Conservation (phyloP, 2,329 filamentous ascomycete species). For the Emmonsiellopsis sp. region DNA sequence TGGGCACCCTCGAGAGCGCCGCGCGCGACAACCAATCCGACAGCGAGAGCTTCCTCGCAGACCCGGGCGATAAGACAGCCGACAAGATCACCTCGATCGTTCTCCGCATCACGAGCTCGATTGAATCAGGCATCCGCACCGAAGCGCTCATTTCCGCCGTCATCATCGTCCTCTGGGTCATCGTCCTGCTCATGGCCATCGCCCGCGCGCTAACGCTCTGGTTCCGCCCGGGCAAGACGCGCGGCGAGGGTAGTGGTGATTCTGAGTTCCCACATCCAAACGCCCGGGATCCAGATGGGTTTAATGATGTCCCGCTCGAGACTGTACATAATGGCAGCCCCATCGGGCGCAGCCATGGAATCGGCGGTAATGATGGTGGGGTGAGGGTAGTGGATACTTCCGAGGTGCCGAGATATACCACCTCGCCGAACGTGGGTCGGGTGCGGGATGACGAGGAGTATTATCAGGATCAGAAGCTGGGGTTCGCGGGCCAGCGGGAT, state of each 20-base stretch:
- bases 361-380: constrained; percentile 16
- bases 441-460: constrained; percentile 13
- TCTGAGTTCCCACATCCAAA: constrained; percentile 11
- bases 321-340: background rate
- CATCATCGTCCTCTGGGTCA: constrained; percentile 66
- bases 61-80: constrained; percentile 61
- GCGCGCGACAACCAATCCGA: constrained; percentile 45
- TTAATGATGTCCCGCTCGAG: constrained; percentile 30
- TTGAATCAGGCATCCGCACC: constrained; percentile 59
- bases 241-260: constrained; percentile 50
- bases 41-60: constrained; percentile 62
- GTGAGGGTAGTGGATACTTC: background rate
- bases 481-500: constrained; percentile 32
- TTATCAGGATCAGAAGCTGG: constrained; percentile 34
- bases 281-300: constrained; percentile 15
- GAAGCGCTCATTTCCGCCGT: constrained; percentile 72
- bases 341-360: too few species aligned
- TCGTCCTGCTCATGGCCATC: constrained; percentile 68
- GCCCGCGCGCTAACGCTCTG: constrained; percentile 56
- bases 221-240: constrained; percentile 49
- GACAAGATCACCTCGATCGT: constrained; percentile 78
- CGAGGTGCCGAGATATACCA: constrained; percentile 17
- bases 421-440: constrained; percentile 9
- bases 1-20: constrained; percentile 57
- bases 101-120: constrained; percentile 55